A percentile compares a stretch with the other conserved stretches of the same genome.
These are phyloP conservation scores for Coleophoma cylindrospora DNA, from an alignment of 2,329 filamentous ascomycete genomes.

Conservation along the genomic window DNA sequence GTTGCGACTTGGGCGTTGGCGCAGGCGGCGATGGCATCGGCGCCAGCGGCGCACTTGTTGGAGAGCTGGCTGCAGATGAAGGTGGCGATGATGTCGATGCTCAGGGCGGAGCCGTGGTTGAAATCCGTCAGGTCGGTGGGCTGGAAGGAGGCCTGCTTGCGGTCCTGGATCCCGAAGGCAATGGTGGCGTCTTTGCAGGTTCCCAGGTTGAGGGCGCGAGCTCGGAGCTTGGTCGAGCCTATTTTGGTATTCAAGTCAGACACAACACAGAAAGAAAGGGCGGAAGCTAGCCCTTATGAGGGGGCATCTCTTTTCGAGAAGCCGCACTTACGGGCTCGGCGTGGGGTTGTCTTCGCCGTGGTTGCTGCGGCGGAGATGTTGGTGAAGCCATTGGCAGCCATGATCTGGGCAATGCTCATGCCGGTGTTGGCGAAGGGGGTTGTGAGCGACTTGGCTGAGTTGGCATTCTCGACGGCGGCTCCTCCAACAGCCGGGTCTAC, in stretches of 20 bases:
- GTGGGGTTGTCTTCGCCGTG: constrained; percentile 22
- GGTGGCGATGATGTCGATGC: constrained; percentile 3
- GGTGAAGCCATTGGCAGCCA: constrained; percentile 53
- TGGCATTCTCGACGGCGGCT: constrained; percentile 51
- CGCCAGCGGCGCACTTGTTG: constrained; percentile 5
- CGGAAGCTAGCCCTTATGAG: no score
- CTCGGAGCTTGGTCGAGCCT: constrained; percentile 21
- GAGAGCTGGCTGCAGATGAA: constrained; percentile 8
- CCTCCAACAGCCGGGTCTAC: constrained; percentile 57
- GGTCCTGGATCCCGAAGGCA: constrained; percentile 1
- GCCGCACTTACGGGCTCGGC: background rate
- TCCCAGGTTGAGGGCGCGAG: background rate
- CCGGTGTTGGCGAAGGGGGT: constrained; percentile 53
- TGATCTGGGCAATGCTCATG: constrained; percentile 58
- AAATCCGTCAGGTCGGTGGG: background rate
- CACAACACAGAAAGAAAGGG: background rate
- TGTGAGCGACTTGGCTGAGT: constrained; percentile 43
- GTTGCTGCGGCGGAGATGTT: constrained; percentile 43
- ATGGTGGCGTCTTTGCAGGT: constrained; percentile 1
- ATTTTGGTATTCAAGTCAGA: background rate
- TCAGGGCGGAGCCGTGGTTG: background rate
- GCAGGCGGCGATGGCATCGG: constrained; percentile 2
- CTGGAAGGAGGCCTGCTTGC: background rate
- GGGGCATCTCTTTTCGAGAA: background rate
- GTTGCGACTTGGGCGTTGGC: background rate